These are phyloP conservation scores for Tolypocladium paradoxum DNA, from an alignment of 2,329 filamentous ascomycete genomes.

Conservation along the genomic window DNA sequence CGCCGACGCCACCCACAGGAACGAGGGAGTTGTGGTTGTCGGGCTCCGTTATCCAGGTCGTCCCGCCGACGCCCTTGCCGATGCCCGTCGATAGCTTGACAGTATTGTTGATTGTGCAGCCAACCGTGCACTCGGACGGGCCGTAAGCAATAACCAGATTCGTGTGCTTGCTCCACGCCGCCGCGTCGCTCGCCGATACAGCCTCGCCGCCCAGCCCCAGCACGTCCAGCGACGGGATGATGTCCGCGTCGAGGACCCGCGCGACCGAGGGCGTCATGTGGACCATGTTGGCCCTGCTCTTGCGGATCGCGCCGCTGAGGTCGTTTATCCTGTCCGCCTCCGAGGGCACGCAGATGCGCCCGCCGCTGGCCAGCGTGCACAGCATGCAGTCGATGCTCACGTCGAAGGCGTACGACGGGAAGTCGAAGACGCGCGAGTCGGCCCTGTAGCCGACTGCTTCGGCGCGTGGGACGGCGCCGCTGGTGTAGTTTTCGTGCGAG, in stretches of 20 bases:
- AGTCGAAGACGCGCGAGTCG: conserved; percentile 33
- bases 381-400: conserved; percentile 45
- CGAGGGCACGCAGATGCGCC: conserved; percentile 42
- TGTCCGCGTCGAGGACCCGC: conserved; percentile 32
- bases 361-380: conserved; percentile 38
- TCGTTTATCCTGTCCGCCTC: conserved; percentile 43
- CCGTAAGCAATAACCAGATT: conserved; percentile 42
- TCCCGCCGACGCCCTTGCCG: conserved; percentile 34
- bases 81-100: conserved; percentile 32
- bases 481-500: conserved; percentile 35
- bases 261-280: conserved; percentile 41
- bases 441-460: conserved; percentile 30
- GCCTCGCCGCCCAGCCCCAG: conserved; percentile 40
- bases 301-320: conserved; percentile 32
- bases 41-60: conserved; percentile 41
- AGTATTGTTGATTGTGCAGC: conserved; percentile 36
- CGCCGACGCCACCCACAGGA: conserved; percentile 37
- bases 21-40: conserved; percentile 34
- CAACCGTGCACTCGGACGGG: conserved; percentile 43
- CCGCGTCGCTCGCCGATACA: conserved; percentile 39
- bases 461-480: conserved; percentile 31
- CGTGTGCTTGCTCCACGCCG: conserved; percentile 33
- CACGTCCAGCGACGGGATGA: conserved; percentile 34
- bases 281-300: conserved; percentile 35
- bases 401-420: conserved; percentile 44